Conservation (phyloP, 768 basidiomycete genomes). For the Ramaria sp. region DNA sequence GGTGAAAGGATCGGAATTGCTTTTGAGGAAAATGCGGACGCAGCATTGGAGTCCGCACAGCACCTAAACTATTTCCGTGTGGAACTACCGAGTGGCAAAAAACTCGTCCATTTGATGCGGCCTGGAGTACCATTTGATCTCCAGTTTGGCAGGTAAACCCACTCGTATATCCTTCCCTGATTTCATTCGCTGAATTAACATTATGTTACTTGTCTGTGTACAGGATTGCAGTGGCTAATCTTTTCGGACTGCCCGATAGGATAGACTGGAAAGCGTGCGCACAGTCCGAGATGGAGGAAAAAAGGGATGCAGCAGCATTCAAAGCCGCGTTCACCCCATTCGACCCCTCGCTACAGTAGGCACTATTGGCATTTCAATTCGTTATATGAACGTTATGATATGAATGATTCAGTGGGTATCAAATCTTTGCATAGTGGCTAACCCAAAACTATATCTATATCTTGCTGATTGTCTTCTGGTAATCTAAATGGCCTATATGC, state of each 20-base stretch:
- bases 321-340: conserved; percentile 74
- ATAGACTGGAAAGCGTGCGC: conserved; percentile 89
- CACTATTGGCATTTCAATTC: neutral
- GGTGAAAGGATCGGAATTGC: conserved; percentile 56
- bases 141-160: conserved; percentile 83
- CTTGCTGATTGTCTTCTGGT: too few relatives aligned
- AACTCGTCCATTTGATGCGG: conserved; percentile 78
- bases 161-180: neutral
- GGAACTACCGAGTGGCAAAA: conserved; percentile 77
- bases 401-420: too few relatives aligned
- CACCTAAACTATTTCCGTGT: conserved; percentile 80
- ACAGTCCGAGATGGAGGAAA: conserved; percentile 77
- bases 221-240: conserved; percentile 71
- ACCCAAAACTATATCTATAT: too few relatives aligned
- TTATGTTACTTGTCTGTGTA: neutral
- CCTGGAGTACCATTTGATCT: conserved; percentile 71
- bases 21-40: conserved; percentile 53
- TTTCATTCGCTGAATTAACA: too few relatives aligned
- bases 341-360: conserved; percentile 32
- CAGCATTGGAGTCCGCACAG: conserved; percentile 42
- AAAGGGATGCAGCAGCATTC: conserved; percentile 70
- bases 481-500: too few relatives aligned
- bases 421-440: too few relatives aligned
- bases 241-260: conserved; percentile 69
- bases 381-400: neutral